Evolutionary conservation across 805 yeast genomes (phyloP), one percentile per base, ranked within the genome.

Genomic region (Metschnikowia gelsemii): DNA sequence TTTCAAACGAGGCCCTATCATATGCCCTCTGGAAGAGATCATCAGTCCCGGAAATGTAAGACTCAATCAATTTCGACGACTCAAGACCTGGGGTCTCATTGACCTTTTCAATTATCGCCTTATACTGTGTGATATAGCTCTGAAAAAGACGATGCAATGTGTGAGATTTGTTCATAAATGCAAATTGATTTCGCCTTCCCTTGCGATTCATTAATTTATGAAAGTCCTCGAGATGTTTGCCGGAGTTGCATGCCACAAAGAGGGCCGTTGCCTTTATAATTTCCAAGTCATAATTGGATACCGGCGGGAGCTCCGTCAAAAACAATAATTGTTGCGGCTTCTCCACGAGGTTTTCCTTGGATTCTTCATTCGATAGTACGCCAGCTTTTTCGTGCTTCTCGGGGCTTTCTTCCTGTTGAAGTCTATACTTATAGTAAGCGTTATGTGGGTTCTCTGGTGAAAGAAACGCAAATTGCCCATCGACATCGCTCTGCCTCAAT

Each of bases 211-310:
- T 59, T 24, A 82, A 70, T 2, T 62, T 56, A 2, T 61, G 55
- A 16, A 76, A 50, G 19, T 43, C 45, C 2, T 50, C 38, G n/a
- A 49, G 58, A 41, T 76, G 74, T 9, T 55, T 57, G 1, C 63
- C 62, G 1, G 87, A 87, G 54, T 86, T 80, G 13, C 69, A 57
- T 1, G 88, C 86, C 1, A 78, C 78, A 52, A 75, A 79, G 39
- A 78, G 70, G 0, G 97, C 96, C 1, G 90, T 78, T 2, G 79
- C 54, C 57, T 86, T 84, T 31, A 91, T 73, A 8, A 84, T 68
- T 20, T 83, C 84, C 20, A 84, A 62, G 58, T 89, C 96, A 22
- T 72, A 64, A 0, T 75, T 56, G 0, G 91, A 78, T 2, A 87
- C 67, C 38, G 59, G 61, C 31, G 64, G 68, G 39, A 57, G 45